phyloP scores from a whole-genome alignment of 345 rosid species.

The Eucalyptus pumila region DNA sequence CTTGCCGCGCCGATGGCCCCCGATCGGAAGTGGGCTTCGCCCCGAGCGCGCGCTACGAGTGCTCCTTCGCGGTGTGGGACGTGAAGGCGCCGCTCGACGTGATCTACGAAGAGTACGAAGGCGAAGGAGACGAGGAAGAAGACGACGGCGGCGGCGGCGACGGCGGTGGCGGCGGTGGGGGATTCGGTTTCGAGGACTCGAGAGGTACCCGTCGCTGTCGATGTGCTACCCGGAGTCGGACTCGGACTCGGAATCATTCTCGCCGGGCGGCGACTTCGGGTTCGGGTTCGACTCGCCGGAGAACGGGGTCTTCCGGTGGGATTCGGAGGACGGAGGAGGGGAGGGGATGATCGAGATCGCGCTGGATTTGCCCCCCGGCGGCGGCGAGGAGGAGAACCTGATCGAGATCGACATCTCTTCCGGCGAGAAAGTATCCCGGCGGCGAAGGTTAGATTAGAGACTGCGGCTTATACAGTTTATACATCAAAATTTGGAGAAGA shows the following conservation, averaged over 20 bases:
- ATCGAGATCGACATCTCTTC: slow-evolving; percentile 64
- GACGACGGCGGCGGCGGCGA: not conserved
- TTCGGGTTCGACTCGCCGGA: slow-evolving; percentile 34
- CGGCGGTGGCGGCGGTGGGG: not conserved
- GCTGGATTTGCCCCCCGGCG: not conserved
- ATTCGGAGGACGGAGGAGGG: slow-evolving; percentile 53
- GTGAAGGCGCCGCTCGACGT: slow-evolving; percentile 74
- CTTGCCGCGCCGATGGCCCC: not conserved
- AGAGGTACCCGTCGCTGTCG: not conserved
- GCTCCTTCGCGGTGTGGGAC: slow-evolving; percentile 55
- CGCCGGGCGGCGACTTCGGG: slow-evolving; percentile 23
- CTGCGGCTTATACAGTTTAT: not conserved
- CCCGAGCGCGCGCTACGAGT: not conserved
- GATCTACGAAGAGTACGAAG: slow-evolving; percentile 60
- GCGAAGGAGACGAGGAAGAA: slow-evolving; percentile 23
- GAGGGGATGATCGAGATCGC: slow-evolving; percentile 74
- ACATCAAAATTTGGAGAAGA: not conserved
- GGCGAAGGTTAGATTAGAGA: not conserved
- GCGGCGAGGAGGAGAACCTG: slow-evolving; percentile 53
- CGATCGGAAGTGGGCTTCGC: not conserved
- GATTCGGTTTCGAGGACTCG: not conserved
- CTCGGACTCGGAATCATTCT: slow-evolving; percentile 37
- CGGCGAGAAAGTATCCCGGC: not conserved
- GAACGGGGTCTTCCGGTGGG: slow-evolving; percentile 2
- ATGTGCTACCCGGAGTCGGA: slow-evolving; percentile 17